Evolutionary conservation across 1,284 basidiomycete species (phyloP).

Genomic region (Ceratobasidium sp.): DNA sequence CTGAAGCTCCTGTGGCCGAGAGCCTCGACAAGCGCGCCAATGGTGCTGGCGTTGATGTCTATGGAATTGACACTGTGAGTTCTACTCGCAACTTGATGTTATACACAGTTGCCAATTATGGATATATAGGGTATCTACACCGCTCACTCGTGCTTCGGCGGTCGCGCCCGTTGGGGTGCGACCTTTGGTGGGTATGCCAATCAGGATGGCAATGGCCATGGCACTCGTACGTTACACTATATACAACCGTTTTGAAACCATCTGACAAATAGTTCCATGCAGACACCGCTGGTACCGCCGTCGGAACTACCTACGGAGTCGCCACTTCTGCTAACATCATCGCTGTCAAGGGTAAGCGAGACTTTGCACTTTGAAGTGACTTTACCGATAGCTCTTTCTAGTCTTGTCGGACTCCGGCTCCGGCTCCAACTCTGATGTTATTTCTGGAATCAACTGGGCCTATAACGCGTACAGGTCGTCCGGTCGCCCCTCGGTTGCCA

Average conservation of each 20-base stretch:
- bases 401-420: constrained; percentile 91
- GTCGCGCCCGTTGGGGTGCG: constrained; percentile 48
- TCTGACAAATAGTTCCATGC: neutral
- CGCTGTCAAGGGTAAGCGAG: constrained; percentile 84
- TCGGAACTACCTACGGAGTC: too few relatives aligned
- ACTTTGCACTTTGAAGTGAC: too few relatives aligned
- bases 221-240: constrained; percentile 37
- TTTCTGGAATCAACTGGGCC: constrained; percentile 88
- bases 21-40: constrained; percentile 17
- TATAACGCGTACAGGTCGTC: constrained; percentile 64
- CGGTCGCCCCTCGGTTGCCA: constrained; percentile 57
- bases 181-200: constrained; percentile 36
- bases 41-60: constrained; percentile 43
- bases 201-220: constrained; percentile 46
- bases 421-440: constrained; percentile 96
- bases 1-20: neutral
- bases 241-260: too few relatives aligned
- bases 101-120: too few relatives aligned
- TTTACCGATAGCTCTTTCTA: too few relatives aligned
- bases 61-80: constrained; percentile 44
- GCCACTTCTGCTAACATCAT: constrained; percentile 91
- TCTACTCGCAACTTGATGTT: too few relatives aligned
- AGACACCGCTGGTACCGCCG: constrained; percentile 55
- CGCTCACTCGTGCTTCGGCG: constrained; percentile 44
- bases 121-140: constrained; percentile 27